These are phyloP conservation scores for Rhazya stricta DNA, from an alignment of 257 asterid species.

Conservation along the genomic window DNA sequence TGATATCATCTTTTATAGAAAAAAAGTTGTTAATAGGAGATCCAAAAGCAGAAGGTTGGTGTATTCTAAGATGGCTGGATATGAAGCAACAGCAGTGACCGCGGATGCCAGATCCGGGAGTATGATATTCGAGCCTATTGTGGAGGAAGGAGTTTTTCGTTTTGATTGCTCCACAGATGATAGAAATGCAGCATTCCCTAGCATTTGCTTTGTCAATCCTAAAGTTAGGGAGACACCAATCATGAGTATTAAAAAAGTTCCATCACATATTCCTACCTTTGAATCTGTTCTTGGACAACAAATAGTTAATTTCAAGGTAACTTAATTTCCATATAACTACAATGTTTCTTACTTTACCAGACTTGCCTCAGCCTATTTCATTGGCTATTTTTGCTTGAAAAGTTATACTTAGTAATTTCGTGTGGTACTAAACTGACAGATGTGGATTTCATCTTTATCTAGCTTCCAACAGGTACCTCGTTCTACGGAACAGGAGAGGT, in stretches of 20 bases:
- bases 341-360: not conserved
- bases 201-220: conserved; percentile 58
- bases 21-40: conserved; percentile 28
- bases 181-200: conserved; percentile 71
- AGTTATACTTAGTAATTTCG: not conserved
- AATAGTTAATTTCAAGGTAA: conserved; percentile 65
- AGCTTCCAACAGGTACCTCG: conserved; percentile 84
- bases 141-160: conserved; percentile 85
- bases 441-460: conserved; percentile 21
- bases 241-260: conserved; percentile 30
- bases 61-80: conserved; percentile 51
- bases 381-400: not conserved
- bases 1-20: conserved; percentile 31
- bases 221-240: conserved; percentile 71
- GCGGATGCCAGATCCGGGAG: conserved; percentile 45
- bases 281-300: conserved; percentile 62
- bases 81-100: conserved; percentile 28
- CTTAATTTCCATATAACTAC: not conserved
- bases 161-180: conserved; percentile 84
- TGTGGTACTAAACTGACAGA: conserved; percentile 15
- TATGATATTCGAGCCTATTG: conserved; percentile 78
- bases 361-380: not conserved
- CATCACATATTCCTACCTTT: conserved; percentile 61
- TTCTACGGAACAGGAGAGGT: conserved; percentile 98
- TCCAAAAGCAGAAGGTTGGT: conserved; percentile 28